Conservation (phyloP, 352 stramenopile genomes). For the Blastocystis sp. region DNA sequence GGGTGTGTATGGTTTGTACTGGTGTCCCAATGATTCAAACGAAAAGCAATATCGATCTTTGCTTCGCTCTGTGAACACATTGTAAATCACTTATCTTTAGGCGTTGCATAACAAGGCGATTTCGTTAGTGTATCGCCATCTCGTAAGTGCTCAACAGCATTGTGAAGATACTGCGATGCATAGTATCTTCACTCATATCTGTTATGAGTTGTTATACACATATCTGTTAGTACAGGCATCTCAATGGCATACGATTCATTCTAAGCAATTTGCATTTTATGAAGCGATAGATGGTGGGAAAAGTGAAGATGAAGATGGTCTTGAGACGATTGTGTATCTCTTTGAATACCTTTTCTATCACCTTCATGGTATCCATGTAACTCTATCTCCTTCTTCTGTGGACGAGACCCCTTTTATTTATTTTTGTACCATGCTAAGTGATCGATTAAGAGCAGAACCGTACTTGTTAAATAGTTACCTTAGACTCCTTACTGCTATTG, state of each 20-base stretch:
- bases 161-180: not conserved
- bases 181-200: not conserved
- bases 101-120: not conserved
- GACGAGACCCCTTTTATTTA: slow-evolving; percentile 8
- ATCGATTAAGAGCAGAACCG: slow-evolving; percentile 20
- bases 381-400: not conserved
- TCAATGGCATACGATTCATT: slow-evolving; percentile 44
- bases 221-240: slow-evolving; percentile 19
- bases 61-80: not conserved
- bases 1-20: not conserved
- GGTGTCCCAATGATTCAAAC: not conserved
- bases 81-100: not conserved
- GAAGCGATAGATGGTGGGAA: not conserved
- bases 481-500: not conserved
- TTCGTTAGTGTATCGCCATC: not conserved
- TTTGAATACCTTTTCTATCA: slow-evolving; percentile 8
- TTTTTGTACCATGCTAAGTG: slow-evolving; percentile 34
- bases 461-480: slow-evolving; percentile 53
- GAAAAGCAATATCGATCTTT: not conserved
- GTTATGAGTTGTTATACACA: not conserved
- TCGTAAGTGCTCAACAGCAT: not conserved
- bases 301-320: not conserved
- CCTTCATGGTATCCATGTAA: not conserved
- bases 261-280: slow-evolving; percentile 32
- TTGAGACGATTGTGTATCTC: slow-evolving; percentile 30